Conservation (phyloP, 148 eudicot species). For the Rhododendron ovatum region DNA sequence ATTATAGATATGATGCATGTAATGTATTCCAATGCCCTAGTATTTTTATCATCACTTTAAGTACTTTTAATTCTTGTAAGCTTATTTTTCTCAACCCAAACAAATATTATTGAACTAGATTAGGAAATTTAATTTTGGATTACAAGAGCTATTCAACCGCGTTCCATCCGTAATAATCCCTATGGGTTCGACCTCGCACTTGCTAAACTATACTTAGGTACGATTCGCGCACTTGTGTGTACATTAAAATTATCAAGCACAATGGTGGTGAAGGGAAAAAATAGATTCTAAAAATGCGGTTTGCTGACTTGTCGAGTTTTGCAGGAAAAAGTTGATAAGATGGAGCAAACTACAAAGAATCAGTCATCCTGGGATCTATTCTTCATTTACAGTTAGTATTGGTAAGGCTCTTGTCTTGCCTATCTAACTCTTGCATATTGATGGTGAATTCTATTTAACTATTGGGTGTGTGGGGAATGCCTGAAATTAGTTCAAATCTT, state of each 20-base stretch:
- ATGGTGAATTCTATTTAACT: neutral
- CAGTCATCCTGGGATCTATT: neutral
- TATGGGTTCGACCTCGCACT: too few species aligned
- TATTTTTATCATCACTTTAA: too few species aligned
- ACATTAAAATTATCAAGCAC: neutral
- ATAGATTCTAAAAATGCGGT: slow-evolving; percentile 8
- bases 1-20: too few species aligned
- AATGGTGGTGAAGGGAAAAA: neutral
- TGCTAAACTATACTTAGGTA: too few species aligned
- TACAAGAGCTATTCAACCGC: too few species aligned
- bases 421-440: neutral
- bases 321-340: slow-evolving; percentile 3
- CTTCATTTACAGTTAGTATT: neutral
- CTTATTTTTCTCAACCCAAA: too few species aligned
- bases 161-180: too few species aligned
- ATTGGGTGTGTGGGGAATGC: neutral
- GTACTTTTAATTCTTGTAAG: too few species aligned
- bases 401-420: slow-evolving; percentile 9
- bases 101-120: too few species aligned
- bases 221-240: too few species aligned
- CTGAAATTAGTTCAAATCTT: neutral
- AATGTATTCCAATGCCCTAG: too few species aligned
- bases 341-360: neutral
- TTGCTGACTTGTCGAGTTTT: neutral
- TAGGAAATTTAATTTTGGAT: too few species aligned